A percentile compares a stretch with the other conserved stretches of the same genome.
phyloP scores from a whole-genome alignment of 768 basidiomycete species.

The Mycena indigotica region DNA sequence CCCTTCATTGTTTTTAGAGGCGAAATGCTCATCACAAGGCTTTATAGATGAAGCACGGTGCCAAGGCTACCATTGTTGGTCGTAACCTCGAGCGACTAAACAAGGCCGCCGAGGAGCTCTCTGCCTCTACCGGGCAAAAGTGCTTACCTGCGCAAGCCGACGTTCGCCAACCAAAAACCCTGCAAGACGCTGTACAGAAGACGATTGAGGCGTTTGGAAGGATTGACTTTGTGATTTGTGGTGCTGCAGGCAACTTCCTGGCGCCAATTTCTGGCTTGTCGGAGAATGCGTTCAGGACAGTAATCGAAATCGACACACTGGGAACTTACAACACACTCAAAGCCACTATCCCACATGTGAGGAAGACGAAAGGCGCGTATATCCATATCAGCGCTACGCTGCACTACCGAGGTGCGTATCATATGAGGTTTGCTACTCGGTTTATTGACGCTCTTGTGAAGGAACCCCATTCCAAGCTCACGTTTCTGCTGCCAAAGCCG shows the following conservation, averaged over 20 bases:
- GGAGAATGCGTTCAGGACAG: conserved; percentile 89
- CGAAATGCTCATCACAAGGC: conserved; percentile 2
- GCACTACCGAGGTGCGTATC: conserved; percentile 80
- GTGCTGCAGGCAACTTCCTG: conserved; percentile 97
- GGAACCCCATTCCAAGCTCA: conserved; percentile 88
- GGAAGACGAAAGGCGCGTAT: conserved; percentile 75
- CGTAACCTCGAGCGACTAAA: conserved; percentile 77
- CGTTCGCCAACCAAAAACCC: conserved; percentile 73
- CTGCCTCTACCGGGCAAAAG: conserved; percentile 62
- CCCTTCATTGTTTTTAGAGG: neutral
- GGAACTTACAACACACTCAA: conserved; percentile 96
- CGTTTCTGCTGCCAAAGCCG: conserved; percentile 94
- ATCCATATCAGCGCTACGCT: conserved; percentile 88
- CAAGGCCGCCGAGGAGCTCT: conserved; percentile 70
- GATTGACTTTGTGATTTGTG: conserved; percentile 95
- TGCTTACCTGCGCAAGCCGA: conserved; percentile 81
- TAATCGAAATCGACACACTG: conserved; percentile 91
- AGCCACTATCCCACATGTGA: conserved; percentile 77
- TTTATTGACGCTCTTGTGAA: conserved; percentile 28
- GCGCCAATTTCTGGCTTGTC: conserved; percentile 82
- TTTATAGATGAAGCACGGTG: conserved; percentile 86
- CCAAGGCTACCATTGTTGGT: conserved; percentile 79
- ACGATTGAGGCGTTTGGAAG: conserved; percentile 77
- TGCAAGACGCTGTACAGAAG: conserved; percentile 74
- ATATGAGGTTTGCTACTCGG: conserved; percentile 3